phyloP scores from a whole-genome alignment of 2,329 filamentous ascomycete genomes.

The Fusarium beomiforme region DNA sequence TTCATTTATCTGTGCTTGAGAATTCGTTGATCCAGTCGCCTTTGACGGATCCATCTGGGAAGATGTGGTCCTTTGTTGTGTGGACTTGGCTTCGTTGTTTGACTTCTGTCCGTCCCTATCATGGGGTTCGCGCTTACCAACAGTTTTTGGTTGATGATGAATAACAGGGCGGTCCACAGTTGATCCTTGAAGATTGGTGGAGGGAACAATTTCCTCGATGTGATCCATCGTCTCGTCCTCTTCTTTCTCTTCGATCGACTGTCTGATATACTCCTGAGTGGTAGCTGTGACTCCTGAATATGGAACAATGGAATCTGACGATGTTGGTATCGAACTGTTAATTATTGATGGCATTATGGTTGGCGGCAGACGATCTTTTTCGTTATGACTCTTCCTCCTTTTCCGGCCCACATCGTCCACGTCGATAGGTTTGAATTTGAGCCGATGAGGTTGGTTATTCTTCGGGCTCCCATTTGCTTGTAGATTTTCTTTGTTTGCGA shows the following conservation, averaged over 20 bases:
- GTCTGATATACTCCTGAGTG: conserved; percentile 32
- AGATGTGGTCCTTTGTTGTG: neutral
- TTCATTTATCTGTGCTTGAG: neutral
- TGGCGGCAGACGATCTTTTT: conserved; percentile 36
- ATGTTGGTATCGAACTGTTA: conserved; percentile 41
- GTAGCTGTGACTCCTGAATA: conserved; percentile 36
- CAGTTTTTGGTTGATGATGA: neutral
- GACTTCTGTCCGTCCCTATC: neutral
- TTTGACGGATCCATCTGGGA: neutral
- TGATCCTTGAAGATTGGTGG: conserved; percentile 9
- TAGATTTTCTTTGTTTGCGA: neutral
- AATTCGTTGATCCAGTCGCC: neutral
- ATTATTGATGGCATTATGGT: conserved; percentile 36
- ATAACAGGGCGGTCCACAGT: neutral
- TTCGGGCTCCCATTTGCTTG: neutral
- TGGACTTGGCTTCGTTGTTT: neutral
- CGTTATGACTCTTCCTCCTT: conserved; percentile 14
- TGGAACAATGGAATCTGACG: conserved; percentile 46
- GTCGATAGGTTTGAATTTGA: conserved; percentile 38
- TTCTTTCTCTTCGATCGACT: conserved; percentile 37
- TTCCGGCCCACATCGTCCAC: conserved; percentile 30
- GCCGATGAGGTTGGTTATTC: conserved; percentile 32
- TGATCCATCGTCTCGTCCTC: conserved; percentile 4
- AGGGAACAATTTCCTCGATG: conserved; percentile 18
- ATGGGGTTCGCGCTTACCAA: neutral